These are phyloP conservation scores for Sclerotinia subarctica DNA, from an alignment of 2,329 filamentous ascomycete species.

Conservation along the genomic window DNA sequence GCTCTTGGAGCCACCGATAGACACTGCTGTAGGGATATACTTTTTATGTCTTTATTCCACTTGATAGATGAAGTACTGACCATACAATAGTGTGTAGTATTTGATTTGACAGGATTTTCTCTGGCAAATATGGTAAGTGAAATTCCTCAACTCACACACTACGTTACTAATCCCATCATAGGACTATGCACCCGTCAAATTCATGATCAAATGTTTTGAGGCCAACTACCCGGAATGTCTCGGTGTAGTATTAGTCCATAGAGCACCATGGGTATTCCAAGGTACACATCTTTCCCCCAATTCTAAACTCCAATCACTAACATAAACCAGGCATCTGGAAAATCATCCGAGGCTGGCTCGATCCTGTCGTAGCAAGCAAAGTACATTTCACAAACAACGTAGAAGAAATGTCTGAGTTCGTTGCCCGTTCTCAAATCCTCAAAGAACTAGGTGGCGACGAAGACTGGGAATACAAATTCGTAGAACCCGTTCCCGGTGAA, in stretches of 20 bases:
- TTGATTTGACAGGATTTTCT: conserved; percentile 93
- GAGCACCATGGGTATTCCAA: conserved; percentile 96
- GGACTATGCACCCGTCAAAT: conserved; percentile 95
- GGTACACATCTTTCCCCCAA: conserved; percentile 46
- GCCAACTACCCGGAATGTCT: conserved; percentile 96
- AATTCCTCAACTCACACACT: background rate
- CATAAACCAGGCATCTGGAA: conserved; percentile 74
- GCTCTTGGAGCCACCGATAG: conserved; percentile 73
- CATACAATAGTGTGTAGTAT: conserved; percentile 70
- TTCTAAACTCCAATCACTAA: conserved; percentile 20
- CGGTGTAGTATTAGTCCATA: conserved; percentile 87
- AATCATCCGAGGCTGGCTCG: conserved; percentile 92
- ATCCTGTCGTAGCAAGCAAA: conserved; percentile 92
- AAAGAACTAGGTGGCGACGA: conserved; percentile 85
- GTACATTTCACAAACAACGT: conserved; percentile 86
- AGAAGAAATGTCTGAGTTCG: conserved; percentile 74
- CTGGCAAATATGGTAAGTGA: conserved; percentile 82
- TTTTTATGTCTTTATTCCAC: background rate
- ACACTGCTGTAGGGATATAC: conserved; percentile 74
- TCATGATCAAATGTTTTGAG: conserved; percentile 99
- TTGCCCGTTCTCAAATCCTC: conserved; percentile 66
- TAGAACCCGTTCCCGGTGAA: conserved; percentile 72
- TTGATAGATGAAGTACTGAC: conserved; percentile 2
- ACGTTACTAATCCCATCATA: conserved; percentile 38
- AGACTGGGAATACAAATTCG: conserved; percentile 77